Evolutionary conservation across 2,329 filamentous ascomycete genomes (phyloP).

Genomic region (Pseudopithomyces chartarum): DNA sequence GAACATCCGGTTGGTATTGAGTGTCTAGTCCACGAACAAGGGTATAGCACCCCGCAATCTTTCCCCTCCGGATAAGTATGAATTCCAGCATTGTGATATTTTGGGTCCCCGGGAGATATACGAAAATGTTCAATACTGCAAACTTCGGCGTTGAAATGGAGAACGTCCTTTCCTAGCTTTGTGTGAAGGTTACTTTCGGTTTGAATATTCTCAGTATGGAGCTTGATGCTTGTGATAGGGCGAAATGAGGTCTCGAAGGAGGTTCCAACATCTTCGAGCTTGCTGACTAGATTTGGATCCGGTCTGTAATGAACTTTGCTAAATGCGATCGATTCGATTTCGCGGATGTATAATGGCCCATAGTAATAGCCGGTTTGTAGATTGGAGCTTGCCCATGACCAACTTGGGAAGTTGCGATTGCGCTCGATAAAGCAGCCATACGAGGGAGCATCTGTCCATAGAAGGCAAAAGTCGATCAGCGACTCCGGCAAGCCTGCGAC

Average conservation of each 20-base stretch:
- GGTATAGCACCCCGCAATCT: too few species aligned
- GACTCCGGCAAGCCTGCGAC: background rate
- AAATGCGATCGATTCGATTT: too few species aligned
- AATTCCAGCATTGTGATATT: background rate
- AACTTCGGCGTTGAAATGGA: background rate
- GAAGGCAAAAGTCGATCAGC: background rate
- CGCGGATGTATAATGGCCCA: background rate
- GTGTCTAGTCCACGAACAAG: too few species aligned
- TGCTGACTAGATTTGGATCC: background rate
- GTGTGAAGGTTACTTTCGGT: background rate
- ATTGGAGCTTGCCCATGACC: background rate
- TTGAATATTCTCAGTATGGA: background rate
- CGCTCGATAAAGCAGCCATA: background rate
- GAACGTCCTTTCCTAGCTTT: background rate
- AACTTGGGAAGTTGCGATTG: background rate
- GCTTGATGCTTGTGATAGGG: background rate
- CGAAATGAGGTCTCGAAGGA: background rate
- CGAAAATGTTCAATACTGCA: background rate
- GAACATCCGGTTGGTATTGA: too few species aligned
- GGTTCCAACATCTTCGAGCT: background rate
- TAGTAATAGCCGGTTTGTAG: background rate
- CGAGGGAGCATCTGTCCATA: background rate
- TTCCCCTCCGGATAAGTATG: too few species aligned
- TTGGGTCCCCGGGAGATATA: background rate
- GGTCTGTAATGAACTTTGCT: too few species aligned